phyloP scores from a whole-genome alignment of 2,329 filamentous ascomycete species.

The Xylariaceae sp. region DNA sequence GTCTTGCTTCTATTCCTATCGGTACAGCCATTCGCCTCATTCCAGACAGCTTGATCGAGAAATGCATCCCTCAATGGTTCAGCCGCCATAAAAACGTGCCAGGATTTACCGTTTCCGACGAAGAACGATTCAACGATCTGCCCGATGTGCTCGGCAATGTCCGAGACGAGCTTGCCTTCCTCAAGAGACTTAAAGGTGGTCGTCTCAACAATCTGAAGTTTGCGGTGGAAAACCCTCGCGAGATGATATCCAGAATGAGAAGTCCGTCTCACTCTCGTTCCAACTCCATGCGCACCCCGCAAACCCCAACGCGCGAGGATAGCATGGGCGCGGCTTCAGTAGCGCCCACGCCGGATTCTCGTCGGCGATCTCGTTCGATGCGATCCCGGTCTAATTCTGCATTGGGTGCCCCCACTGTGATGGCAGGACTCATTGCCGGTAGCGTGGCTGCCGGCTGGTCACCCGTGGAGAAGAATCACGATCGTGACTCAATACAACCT shows the following conservation, averaged over 20 bases:
- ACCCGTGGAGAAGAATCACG: conserved; percentile 52
- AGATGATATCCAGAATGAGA: conserved; percentile 56
- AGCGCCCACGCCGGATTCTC: conserved; percentile 55
- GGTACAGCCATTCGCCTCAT: conserved; percentile 78
- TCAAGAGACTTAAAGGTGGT: conserved; percentile 76
- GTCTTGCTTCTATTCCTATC: conserved; percentile 78
- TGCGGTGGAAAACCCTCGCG: conserved; percentile 69
- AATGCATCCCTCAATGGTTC: conserved; percentile 50
- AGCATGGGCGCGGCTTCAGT: conserved; percentile 45
- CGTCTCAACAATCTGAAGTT: conserved; percentile 79
- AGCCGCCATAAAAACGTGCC: conserved; percentile 48
- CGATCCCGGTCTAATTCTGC: conserved; percentile 66
- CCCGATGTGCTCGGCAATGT: conserved; percentile 71
- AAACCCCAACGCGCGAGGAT: conserved; percentile 59
- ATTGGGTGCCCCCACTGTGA: conserved; percentile 69
- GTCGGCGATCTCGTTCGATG: conserved; percentile 64
- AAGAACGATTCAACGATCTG: conserved; percentile 63
- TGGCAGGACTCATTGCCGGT: conserved; percentile 79
- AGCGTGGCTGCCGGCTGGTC: conserved; percentile 75
- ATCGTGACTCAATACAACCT: conserved; percentile 34
- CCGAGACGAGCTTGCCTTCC: conserved; percentile 74
- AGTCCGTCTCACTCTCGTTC: conserved; percentile 62
- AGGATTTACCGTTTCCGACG: conserved; percentile 59
- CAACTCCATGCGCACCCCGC: conserved; percentile 58
- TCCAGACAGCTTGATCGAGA: conserved; percentile 64